A percentile compares a stretch with the other conserved stretches of the same genome.
Evolutionary conservation across 2,329 filamentous ascomycete species (phyloP).

Genomic region (Cladosporium sp.): DNA sequence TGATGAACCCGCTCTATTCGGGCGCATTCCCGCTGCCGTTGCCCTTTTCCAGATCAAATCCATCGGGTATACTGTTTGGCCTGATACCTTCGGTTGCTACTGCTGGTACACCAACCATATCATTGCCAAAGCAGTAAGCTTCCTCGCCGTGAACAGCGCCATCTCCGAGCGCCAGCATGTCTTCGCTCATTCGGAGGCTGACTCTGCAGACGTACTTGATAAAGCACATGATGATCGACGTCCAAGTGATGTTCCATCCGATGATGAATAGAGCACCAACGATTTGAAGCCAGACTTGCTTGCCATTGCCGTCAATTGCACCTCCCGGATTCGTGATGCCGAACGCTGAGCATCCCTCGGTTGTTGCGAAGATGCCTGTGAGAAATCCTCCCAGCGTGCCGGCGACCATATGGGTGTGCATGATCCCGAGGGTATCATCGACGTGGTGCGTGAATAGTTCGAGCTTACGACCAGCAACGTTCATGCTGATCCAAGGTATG

Average conservation of each 20-base stretch:
- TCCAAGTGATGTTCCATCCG: slow-evolving; percentile 50
- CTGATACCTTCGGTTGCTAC: too few relatives aligned
- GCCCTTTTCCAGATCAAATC: too few relatives aligned
- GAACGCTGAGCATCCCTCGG: slow-evolving; percentile 45
- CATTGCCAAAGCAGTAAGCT: slow-evolving; percentile 31
- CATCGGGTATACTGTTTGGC: too few relatives aligned
- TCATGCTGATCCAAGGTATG: too few relatives aligned
- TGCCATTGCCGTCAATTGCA: slow-evolving; percentile 49
- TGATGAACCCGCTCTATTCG: too few relatives aligned
- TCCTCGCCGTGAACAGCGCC: slow-evolving; percentile 47
- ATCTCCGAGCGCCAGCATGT: slow-evolving; percentile 44
- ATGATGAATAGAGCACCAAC: slow-evolving; percentile 48
- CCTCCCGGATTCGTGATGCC: slow-evolving; percentile 43
- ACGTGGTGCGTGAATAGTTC: too few relatives aligned
- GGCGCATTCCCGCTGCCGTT: too few relatives aligned
- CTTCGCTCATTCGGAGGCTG: slow-evolving; percentile 46
- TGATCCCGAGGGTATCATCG: too few relatives aligned
- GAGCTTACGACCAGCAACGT: too few relatives aligned
- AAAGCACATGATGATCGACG: slow-evolving; percentile 46
- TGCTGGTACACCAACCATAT: slow-evolving; percentile 19
- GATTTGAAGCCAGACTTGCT: slow-evolving; percentile 48
- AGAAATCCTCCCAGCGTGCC: slow-evolving; percentile 45
- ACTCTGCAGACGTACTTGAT: slow-evolving; percentile 49
- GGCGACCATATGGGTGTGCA: slow-evolving; percentile 48
- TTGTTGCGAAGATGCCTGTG: slow-evolving; percentile 45